A percentile compares a stretch with the other conserved stretches of the same genome.
phyloP scores from a whole-genome alignment of 2,329 filamentous ascomycete genomes.

The Dothidotthia symphoricarpi region DNA sequence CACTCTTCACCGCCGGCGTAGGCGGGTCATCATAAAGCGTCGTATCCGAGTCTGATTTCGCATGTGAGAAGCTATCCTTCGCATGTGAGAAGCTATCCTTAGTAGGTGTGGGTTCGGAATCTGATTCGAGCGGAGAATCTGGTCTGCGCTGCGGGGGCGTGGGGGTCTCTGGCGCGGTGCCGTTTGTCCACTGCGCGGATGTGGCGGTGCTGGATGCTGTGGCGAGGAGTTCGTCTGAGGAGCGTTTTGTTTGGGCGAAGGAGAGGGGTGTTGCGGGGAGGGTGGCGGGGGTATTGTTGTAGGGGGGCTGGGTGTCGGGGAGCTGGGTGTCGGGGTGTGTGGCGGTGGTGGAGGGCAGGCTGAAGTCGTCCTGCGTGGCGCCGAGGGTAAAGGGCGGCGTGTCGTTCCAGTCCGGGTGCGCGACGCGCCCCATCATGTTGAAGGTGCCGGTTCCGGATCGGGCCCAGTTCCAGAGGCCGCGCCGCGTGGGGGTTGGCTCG shows the following conservation, averaged over 20 bases:
- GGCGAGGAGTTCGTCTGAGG: slow-evolving; percentile 36
- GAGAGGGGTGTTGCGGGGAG: slow-evolving; percentile 17
- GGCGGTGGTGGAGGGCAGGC: slow-evolving; percentile 27
- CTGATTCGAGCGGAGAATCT: no score
- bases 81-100: no score
- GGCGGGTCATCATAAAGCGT: no score
- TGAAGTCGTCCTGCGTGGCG: slow-evolving; percentile 31
- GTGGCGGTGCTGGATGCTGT: slow-evolving; percentile 26
- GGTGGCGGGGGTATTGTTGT: no score
- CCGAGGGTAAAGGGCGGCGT: slow-evolving; percentile 15
- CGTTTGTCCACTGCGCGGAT: no score
- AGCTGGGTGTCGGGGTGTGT: no score
- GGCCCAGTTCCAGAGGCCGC: slow-evolving; percentile 39
- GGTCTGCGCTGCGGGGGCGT: slow-evolving; percentile 25
- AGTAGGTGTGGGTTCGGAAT: no score
- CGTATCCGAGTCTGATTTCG: neutral
- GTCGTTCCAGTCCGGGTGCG: slow-evolving; percentile 31
- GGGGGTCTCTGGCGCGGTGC: slow-evolving; percentile 19
- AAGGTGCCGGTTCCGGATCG: slow-evolving; percentile 29
- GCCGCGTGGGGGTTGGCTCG: slow-evolving; percentile 21
- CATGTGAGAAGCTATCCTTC: no score
- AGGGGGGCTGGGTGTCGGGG: no score
- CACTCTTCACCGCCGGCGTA: no score
- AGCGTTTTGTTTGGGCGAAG: slow-evolving; percentile 36
- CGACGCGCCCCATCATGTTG: slow-evolving; percentile 30